These are phyloP conservation scores for Rutstroemia sp. DNA, from an alignment of 2,329 filamentous ascomycete species.

Conservation along the genomic window DNA sequence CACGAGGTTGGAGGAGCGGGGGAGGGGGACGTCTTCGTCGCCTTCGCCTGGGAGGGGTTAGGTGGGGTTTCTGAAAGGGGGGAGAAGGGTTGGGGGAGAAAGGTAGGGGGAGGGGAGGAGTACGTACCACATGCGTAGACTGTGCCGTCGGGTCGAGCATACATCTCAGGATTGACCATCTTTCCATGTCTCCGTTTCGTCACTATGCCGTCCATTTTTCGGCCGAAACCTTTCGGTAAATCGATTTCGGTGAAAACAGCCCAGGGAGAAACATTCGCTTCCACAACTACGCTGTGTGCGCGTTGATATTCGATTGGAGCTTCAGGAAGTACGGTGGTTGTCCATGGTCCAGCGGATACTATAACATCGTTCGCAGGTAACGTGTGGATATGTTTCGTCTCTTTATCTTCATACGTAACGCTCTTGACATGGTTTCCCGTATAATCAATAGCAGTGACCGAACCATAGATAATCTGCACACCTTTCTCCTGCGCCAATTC, in stretches of 20 bases:
- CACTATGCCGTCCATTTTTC: slow-evolving; percentile 39
- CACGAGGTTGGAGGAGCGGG: slow-evolving; percentile 67
- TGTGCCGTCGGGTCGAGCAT: slow-evolving; percentile 79
- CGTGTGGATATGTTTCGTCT: slow-evolving; percentile 38
- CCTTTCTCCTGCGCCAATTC: slow-evolving; percentile 64
- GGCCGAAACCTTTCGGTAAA: slow-evolving; percentile 58
- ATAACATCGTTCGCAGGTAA: slow-evolving; percentile 43
- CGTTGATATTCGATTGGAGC: slow-evolving; percentile 51
- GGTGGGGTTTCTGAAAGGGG: neutral
- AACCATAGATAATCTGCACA: slow-evolving; percentile 58
- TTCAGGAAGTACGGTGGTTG: slow-evolving; percentile 47
- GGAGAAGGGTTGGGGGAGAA: neutral
- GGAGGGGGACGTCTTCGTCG: slow-evolving; percentile 67
- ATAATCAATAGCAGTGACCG: slow-evolving; percentile 61
- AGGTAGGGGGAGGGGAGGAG: neutral
- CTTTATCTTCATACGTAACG: slow-evolving; percentile 55
- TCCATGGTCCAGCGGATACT: slow-evolving; percentile 51
- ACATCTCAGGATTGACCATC: slow-evolving; percentile 82
- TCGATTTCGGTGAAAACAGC: slow-evolving; percentile 82
- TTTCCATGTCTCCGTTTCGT: slow-evolving; percentile 48
- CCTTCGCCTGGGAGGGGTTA: slow-evolving; percentile 53
- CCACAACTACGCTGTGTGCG: slow-evolving; percentile 59
- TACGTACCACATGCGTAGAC: slow-evolving; percentile 79
- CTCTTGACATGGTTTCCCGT: slow-evolving; percentile 55
- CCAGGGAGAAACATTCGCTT: slow-evolving; percentile 60